phyloP scores from a whole-genome alignment of 441 rosid species.

The Arabidopsis lyrata region DNA sequence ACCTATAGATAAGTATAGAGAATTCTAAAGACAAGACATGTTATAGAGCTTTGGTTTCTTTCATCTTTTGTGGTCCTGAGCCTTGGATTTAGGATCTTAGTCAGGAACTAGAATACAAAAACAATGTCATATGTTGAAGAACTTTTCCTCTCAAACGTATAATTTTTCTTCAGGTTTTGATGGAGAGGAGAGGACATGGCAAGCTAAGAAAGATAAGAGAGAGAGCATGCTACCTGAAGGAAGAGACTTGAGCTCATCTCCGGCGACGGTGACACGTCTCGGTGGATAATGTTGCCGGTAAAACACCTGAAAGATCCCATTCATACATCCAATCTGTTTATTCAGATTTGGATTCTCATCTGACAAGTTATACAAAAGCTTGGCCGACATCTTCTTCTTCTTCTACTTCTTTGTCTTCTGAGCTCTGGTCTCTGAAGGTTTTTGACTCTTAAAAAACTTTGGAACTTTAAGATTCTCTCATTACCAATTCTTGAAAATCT shows the following conservation, averaged over 20 bases:
- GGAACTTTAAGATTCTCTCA: constrained; percentile 33
- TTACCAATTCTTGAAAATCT: constrained; percentile 27
- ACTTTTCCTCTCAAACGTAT: constrained; percentile 10
- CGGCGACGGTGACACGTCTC: constrained; percentile 54
- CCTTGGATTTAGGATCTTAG: constrained; percentile 40
- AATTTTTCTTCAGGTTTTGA: constrained; percentile 14
- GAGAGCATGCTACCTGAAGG: constrained; percentile 57
- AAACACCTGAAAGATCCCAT: constrained; percentile 86
- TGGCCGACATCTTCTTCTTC: constrained; percentile 68
- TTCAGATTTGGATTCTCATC: constrained; percentile 81
- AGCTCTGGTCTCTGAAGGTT: constrained; percentile 30
- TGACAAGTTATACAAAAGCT: constrained; percentile 60
- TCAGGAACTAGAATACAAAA: constrained; percentile 47
- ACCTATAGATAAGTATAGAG: constrained; percentile 16
- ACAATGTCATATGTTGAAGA: constrained; percentile 28
- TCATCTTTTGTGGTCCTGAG: constrained; percentile 43
- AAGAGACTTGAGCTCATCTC: constrained; percentile 52
- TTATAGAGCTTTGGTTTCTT: constrained; percentile 35
- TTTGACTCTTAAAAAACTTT: constrained; percentile 16
- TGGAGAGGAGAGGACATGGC: constrained; percentile 38
- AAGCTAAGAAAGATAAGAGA: constrained; percentile 13
- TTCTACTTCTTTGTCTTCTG: constrained; percentile 33
- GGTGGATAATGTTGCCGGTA: constrained; percentile 73
- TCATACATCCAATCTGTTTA: constrained; percentile 94
- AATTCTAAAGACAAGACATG: constrained; percentile 37